Percentiles rank a stretch among this genome's conserved stretches.
Evolutionary conservation across 805 yeast genomes (phyloP).

Genomic region (Diddensiella caesifluorescens): DNA sequence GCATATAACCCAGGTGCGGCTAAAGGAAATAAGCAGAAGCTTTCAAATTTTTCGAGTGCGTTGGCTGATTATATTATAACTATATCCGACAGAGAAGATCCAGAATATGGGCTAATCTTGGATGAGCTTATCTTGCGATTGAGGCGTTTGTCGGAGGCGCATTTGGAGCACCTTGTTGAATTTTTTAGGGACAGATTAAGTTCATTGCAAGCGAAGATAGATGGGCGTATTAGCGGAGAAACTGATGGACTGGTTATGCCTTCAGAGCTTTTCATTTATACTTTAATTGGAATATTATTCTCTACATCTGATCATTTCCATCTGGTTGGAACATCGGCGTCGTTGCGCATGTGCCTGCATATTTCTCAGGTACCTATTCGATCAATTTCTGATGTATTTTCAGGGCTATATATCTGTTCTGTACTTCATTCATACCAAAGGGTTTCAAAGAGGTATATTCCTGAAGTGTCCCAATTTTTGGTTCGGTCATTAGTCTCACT

Average conservation of each 20-base stretch:
- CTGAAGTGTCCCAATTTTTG: conserved; percentile 60
- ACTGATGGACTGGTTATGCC: conserved; percentile 22
- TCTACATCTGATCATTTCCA: conserved; percentile 97
- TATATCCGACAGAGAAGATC: not conserved
- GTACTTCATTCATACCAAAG: conserved; percentile 68
- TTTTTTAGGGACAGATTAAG: conserved; percentile 53
- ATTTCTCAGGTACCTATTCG: conserved; percentile 48
- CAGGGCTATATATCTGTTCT: conserved; percentile 64
- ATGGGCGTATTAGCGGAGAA: conserved; percentile 5
- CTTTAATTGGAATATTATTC: conserved; percentile 68
- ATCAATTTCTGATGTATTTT: conserved; percentile 41
- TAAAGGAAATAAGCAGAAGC: conserved; percentile 71
- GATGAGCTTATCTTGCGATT: conserved; percentile 32
- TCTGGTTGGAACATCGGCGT: conserved; percentile 79
- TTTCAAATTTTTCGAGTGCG: conserved; percentile 52
- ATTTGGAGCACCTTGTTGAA: conserved; percentile 57
- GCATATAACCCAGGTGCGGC: conserved; percentile 71
- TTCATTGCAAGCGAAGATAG: conserved; percentile 30
- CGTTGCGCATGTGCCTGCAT: conserved; percentile 65
- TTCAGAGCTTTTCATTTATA: conserved; percentile 62
- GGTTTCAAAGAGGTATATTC: conserved; percentile 71
- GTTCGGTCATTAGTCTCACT: conserved; percentile 9
- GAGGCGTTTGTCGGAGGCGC: conserved; percentile 57
- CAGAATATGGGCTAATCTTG: conserved; percentile 13
- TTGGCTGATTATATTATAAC: conserved; percentile 28